A percentile compares a stretch with the other conserved stretches of the same genome.
These are phyloP conservation scores for Pyrenula aspistea DNA, from an alignment of 495 filamentous ascomycete species.

Conservation along the genomic window DNA sequence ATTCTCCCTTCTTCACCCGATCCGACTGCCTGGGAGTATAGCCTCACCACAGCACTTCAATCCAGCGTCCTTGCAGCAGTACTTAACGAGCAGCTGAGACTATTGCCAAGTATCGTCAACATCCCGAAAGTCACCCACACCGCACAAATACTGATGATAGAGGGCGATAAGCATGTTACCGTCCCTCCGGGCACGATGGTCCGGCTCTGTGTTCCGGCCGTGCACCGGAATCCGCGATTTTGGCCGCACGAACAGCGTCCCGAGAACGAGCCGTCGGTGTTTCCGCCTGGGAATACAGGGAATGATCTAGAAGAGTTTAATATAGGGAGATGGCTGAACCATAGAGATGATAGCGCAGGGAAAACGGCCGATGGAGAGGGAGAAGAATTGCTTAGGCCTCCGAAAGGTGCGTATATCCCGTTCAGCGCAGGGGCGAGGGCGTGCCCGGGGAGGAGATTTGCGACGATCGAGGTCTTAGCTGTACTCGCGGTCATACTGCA, in stretches of 20 bases:
- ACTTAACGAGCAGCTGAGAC: constrained; percentile 25
- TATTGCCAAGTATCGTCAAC: constrained; percentile 22
- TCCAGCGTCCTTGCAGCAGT: constrained; percentile 22
- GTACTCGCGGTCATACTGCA: constrained; percentile 55
- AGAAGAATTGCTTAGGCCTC: constrained; percentile 45
- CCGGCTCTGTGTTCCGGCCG: constrained; percentile 16
- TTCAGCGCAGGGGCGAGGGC: constrained; percentile 62
- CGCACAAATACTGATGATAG: constrained; percentile 6
- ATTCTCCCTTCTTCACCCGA: constrained; percentile 10
- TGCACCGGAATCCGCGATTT: constrained; percentile 49
- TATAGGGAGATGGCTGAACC: constrained; percentile 43
- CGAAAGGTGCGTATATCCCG: constrained; percentile 53
- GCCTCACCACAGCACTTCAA: constrained; percentile 16
- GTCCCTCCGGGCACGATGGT: constrained; percentile 24
- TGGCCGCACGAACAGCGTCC: constrained; percentile 26
- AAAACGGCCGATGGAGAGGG: constrained; percentile 18
- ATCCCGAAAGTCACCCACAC: constrained; percentile 24
- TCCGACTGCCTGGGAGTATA: constrained; percentile 24
- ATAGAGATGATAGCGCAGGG: constrained; percentile 9
- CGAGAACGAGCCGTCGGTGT: constrained; percentile 8
- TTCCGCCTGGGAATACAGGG: constrained; percentile 10
- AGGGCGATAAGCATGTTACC: constrained; percentile 1
- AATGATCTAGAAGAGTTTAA: constrained; percentile 37
- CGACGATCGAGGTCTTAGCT: constrained; percentile 60
- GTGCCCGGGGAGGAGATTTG: constrained; percentile 62